Evolutionary conservation across 2,329 filamentous ascomycete genomes (phyloP), one percentile per base, ranked within the genome.

Genomic region (Myotisia sp.): DNA sequence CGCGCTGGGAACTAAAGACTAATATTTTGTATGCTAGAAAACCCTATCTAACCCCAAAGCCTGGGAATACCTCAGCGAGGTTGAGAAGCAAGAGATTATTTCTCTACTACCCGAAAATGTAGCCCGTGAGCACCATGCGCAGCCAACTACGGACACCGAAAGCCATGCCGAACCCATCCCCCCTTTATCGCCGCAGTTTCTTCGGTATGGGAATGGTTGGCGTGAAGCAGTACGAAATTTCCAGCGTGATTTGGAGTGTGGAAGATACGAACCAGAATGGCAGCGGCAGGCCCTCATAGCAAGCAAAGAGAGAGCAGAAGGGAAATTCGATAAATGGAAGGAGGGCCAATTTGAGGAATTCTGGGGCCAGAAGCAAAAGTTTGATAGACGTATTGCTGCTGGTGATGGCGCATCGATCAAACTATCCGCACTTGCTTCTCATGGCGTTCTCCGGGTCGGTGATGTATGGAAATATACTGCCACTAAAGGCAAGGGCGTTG

Each of bases 191-290:
- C 46, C 58, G 12, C 49, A 47, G 3, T 60, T 65, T 21, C 44
- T 59, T 31, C 60, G 58, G 8, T 63, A 64, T 42, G 56, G 59
- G 14, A 55, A 59, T 29, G 58, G 63, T 37, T 70, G 73, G 52
- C 60, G 65, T 14, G 64, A 65, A 13, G 67, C 62, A 27, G 50
- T 74, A 24, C 63, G 65, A 12, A 59, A 64, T 33, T 76, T 71
- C 47, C 64, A 74, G 46, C 48, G 63, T 3, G 70, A 77, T 42
- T 56, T 77, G 1, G 51, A 51, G 14, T 56, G 63, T 17, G 74
- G 74, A 2, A 63, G 62, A 32, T 66, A 74, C 42, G 64, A 67
- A n/a, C 65, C 67, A 6, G 59, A 60, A 33, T 79, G 72, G 72
- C 59, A 68, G 38, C 55, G 54, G 2, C 58, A 71, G 37, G 74